Evolutionary conservation across 148 eudicot species (phyloP).

Genomic region (Amaranthus hypochondriacus): DNA sequence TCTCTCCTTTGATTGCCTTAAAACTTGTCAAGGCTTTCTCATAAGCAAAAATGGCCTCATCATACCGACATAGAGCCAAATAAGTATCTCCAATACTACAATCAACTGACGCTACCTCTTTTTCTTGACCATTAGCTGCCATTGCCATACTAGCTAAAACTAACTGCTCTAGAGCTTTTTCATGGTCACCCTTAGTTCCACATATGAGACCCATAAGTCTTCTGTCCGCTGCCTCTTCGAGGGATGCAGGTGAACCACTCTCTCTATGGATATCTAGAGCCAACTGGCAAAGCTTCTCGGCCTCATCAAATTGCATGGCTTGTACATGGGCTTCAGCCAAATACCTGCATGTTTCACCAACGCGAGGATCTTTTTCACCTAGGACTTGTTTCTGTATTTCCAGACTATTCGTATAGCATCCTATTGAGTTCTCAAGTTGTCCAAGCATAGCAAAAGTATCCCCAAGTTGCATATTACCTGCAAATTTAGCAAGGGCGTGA

Average conservation of each 20-base stretch:
- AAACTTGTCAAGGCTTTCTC: too few species aligned
- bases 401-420: slow-evolving; percentile 62
- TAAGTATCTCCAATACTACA: slow-evolving; percentile 94
- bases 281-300: slow-evolving; percentile 76
- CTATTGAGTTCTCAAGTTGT: slow-evolving; percentile 71
- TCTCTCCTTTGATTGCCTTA: too few species aligned
- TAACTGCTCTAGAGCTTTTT: slow-evolving; percentile 90
- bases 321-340: slow-evolving; percentile 94
- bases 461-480: slow-evolving; percentile 97
- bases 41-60: slow-evolving; percentile 71
- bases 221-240: slow-evolving; percentile 94
- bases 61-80: slow-evolving; percentile 67
- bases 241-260: slow-evolving; percentile 60
- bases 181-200: slow-evolving; percentile 88
- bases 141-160: slow-evolving; percentile 97
- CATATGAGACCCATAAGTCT: slow-evolving; percentile 96
- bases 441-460: slow-evolving; percentile 92
- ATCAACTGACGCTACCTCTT: slow-evolving; percentile 90
- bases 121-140: slow-evolving; percentile 91
- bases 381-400: slow-evolving; percentile 68
- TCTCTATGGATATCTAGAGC: slow-evolving; percentile 85
- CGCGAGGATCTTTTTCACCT: slow-evolving; percentile 79
- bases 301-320: slow-evolving; percentile 88
- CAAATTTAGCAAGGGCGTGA: slow-evolving; percentile 92
- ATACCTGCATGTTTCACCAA: slow-evolving; percentile 92